Base-by-base conservation (phyloP, 768 basidiomycete species). In the Coprinopsis sp. region DNA sequence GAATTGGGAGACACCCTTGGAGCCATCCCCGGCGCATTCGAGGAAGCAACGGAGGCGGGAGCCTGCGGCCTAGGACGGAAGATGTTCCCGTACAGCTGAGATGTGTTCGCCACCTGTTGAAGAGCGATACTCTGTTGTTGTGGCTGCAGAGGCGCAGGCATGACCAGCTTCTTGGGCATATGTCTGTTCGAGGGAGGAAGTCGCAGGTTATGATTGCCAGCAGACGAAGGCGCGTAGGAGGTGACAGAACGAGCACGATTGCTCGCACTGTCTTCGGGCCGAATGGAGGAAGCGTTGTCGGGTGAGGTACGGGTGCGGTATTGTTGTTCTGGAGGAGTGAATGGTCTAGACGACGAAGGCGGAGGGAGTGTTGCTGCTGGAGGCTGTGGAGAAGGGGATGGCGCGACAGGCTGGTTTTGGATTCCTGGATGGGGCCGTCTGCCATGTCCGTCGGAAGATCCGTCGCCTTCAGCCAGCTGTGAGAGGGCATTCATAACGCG, bases 91-190 rank as follows among this genome's bases (percentile, higher is more conserved):
- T 38, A 44, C 3, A 37, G 12, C 16, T 37, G 51, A 31, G 34
- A 33, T 11, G 41, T 27, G 13, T 18, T 30, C 6, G 28, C 40
- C n/a, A 18, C 40, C n/a, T 42, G 49, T 13, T 37, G 47, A 29
- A n/a, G 45, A 5, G 38, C 39, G 23, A 30, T 25, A 44, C 38
- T 51, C 29, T 52, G 48, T 13, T 43, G 33, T 46, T 49, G 49
- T 24, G 46, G 62, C 56, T 80, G 78, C 30, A 88, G 70, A 13
- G 81, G 86, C 3, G 81, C 64, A 37, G 86, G 86, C 86, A 88
- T 88, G 33, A 87, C 78, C 22, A 88, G 77, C 37, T 69, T 76
- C 59, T 77, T 83, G 3, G 86, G 86, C 33, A 81, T 55, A 60
- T 57, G 68, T 50, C 52, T 58, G 44, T 59, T 54, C n/a, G 33